Conservation (phyloP, 257 asterid genomes). For the Solanum stenotomum region DNA sequence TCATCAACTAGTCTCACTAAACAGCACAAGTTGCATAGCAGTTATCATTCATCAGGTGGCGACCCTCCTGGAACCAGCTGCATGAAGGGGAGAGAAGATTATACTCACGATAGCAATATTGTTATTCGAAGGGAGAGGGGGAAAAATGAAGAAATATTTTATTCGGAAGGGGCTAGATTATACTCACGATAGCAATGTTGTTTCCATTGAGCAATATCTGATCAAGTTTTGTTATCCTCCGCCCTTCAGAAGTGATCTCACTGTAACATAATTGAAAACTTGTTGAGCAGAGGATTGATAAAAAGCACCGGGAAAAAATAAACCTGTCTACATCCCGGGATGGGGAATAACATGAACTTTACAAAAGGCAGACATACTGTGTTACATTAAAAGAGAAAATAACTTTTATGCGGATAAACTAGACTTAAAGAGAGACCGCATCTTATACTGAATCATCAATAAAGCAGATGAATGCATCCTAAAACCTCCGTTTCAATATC, state of each 20-base stretch:
- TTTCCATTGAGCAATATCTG: constrained; percentile 90
- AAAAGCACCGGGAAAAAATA: neutral
- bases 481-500: neutral
- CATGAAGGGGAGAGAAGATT: neutral
- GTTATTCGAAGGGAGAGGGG: constrained; percentile 6
- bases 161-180: neutral
- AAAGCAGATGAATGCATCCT: neutral
- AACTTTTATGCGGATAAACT: neutral
- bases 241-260: constrained; percentile 93
- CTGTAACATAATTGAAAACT: constrained; percentile 20
- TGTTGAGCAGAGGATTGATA: neutral
- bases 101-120: constrained; percentile 67
- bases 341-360: neutral
- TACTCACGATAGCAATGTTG: constrained; percentile 91
- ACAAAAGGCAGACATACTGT: neutral
- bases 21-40: neutral
- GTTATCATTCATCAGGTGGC: constrained; percentile 32
- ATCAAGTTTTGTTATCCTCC: constrained; percentile 77
- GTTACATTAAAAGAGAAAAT: neutral
- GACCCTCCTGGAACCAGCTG: constrained; percentile 51
- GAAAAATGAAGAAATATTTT: neutral
- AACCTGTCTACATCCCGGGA: neutral
- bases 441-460: neutral
- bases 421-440: neutral
- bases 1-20: neutral